These are phyloP conservation scores for Fusarium clavum DNA, from an alignment of 2,329 filamentous ascomycete species.

Conservation along the genomic window DNA sequence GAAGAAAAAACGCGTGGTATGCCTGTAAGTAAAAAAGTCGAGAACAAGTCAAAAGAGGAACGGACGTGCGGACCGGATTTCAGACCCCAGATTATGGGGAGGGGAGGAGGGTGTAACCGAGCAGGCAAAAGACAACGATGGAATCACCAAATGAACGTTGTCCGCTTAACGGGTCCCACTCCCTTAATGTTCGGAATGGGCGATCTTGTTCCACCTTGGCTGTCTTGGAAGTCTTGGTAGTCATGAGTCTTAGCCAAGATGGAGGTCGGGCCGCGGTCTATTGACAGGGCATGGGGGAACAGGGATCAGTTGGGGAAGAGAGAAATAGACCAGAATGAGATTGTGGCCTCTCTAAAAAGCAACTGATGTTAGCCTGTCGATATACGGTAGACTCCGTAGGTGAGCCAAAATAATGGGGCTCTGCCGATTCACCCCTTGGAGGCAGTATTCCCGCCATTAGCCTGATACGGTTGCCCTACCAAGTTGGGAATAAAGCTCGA, in stretches of 20 bases:
- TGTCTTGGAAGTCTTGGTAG: conserved; percentile 30
- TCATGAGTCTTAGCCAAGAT: conserved; percentile 22
- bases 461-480: conserved; percentile 11
- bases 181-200: conserved; percentile 22
- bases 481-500: neutral
- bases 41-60: neutral
- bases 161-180: conserved; percentile 11
- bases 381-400: conserved; percentile 14
- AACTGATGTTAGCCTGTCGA: conserved; percentile 10
- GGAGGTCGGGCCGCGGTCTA: conserved; percentile 16
- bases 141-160: conserved; percentile 7
- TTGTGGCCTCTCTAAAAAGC: neutral
- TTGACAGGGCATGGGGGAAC: conserved; percentile 2
- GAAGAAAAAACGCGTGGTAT: conserved; percentile 12
- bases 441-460: conserved; percentile 19
- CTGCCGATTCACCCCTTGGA: conserved; percentile 2
- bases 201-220: conserved; percentile 31
- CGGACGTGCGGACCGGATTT: conserved; percentile 28
- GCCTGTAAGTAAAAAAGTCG: neutral
- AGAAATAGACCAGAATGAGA: neutral
- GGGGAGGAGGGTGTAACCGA: conserved; percentile 10
- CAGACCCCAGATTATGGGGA: conserved; percentile 24
- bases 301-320: conserved; percentile 8
- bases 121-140: conserved; percentile 12
- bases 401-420: conserved; percentile 17